These are phyloP conservation scores for Tribonema minus DNA, from an alignment of 108 stramenopile species.

Conservation along the genomic window DNA sequence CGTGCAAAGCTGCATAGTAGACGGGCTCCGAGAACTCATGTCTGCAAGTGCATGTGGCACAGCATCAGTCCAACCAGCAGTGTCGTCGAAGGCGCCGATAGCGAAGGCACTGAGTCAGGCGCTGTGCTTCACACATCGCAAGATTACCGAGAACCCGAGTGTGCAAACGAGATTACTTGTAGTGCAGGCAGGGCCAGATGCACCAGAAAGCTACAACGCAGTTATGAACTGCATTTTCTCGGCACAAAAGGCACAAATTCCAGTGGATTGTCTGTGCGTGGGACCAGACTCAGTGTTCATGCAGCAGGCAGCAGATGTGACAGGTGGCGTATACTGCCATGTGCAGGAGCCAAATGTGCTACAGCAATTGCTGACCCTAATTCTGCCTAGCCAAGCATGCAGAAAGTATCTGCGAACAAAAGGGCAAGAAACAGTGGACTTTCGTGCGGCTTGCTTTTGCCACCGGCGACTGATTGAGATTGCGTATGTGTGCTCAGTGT, in stretches of 20 bases:
- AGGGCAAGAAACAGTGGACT: slow-evolving; percentile 28
- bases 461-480: slow-evolving; percentile 32
- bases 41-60: too few species aligned
- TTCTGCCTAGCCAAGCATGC: slow-evolving; percentile 31
- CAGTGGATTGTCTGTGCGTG: slow-evolving; percentile 17
- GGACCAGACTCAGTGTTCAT: slow-evolving; percentile 10
- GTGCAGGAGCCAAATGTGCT: too few species aligned
- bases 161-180: too few species aligned
- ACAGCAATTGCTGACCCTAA: too few species aligned
- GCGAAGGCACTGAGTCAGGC: too few species aligned
- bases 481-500: slow-evolving; percentile 40
- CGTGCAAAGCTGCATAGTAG: too few species aligned
- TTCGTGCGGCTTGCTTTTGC: slow-evolving; percentile 36
- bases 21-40: too few species aligned
- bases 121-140: too few species aligned
- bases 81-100: too few species aligned
- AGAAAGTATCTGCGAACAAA: slow-evolving; percentile 28
- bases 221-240: slow-evolving; percentile 39
- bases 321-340: neutral
- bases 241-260: slow-evolving; percentile 31
- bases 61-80: too few species aligned
- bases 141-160: too few species aligned
- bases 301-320: slow-evolving; percentile 36
- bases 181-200: slow-evolving; percentile 8
- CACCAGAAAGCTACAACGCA: slow-evolving; percentile 23